Conservation (phyloP, 2,329 filamentous ascomycete genomes). For the Venturia effusa region DNA sequence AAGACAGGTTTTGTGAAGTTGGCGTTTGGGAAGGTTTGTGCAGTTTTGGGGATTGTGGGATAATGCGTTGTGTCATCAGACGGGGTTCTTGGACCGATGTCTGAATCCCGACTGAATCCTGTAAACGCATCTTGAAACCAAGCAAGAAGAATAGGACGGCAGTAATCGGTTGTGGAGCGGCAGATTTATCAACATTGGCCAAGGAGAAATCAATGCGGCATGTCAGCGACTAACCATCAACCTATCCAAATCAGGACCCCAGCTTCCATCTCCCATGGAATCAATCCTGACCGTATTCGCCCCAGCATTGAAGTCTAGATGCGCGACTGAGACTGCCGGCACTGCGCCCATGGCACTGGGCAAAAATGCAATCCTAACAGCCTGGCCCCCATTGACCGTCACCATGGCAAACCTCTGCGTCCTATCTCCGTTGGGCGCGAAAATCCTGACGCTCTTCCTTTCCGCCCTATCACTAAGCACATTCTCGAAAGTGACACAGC, state of each 20-base stretch:
- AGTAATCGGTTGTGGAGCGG: neutral
- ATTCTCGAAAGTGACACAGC: conserved; percentile 38
- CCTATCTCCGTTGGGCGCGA: conserved; percentile 46
- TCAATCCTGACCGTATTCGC: conserved; percentile 5
- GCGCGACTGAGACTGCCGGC: neutral
- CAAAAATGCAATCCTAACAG: conserved; percentile 44
- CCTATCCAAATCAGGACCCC: conserved; percentile 11
- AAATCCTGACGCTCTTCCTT: conserved; percentile 43
- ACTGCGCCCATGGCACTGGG: conserved; percentile 26
- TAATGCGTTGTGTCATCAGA: too few species aligned
- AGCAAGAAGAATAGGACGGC: neutral
- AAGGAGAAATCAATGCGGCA: neutral
- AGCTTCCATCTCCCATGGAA: neutral
- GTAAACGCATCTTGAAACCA: neutral
- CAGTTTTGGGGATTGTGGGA: too few species aligned
- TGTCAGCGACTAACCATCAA: neutral
- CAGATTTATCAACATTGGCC: neutral
- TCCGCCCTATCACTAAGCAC: conserved; percentile 32
- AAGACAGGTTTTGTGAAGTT: too few species aligned
- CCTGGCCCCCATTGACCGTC: conserved; percentile 41
- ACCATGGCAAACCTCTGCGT: conserved; percentile 43
- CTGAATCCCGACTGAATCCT: too few species aligned
- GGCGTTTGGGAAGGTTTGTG: too few species aligned
- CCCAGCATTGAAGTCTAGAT: conserved; percentile 1
- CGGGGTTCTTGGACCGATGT: too few species aligned